Evolutionary conservation across 2,329 filamentous ascomycete genomes (phyloP).

Genomic region (Fusarium sp.): DNA sequence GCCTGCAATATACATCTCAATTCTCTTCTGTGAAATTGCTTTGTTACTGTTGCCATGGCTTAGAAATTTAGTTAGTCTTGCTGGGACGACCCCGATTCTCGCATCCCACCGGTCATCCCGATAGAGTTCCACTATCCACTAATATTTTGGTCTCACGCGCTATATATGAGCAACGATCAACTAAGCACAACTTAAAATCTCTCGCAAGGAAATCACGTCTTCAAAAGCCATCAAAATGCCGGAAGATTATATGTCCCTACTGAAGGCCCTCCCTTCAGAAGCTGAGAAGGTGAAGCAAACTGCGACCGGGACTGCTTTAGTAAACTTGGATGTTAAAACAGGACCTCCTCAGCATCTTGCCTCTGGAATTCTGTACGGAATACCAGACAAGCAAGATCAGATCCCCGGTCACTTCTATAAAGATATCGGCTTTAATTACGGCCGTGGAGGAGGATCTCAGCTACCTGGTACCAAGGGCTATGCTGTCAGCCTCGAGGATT

Average conservation of each 20-base stretch:
- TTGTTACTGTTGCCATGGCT: too few relatives aligned
- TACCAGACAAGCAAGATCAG: conserved; percentile 27
- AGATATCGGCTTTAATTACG: conserved; percentile 32
- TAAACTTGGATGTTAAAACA: conserved; percentile 8
- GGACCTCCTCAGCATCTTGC: conserved; percentile 26
- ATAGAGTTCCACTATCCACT: neutral
- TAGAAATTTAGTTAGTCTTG: too few relatives aligned
- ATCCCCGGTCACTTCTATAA: conserved; percentile 22
- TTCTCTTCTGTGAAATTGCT: too few relatives aligned
- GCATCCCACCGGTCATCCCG: conserved; percentile 2
- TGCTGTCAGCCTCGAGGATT: conserved; percentile 6
- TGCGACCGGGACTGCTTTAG: conserved; percentile 9
- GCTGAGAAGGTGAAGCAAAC: neutral
- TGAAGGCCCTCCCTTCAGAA: conserved; percentile 2
- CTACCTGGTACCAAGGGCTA: conserved; percentile 13
- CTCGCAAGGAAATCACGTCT: neutral
- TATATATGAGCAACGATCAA: neutral
- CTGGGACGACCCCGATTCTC: too few relatives aligned
- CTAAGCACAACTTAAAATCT: neutral
- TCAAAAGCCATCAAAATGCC: neutral
- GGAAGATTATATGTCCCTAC: conserved; percentile 21
- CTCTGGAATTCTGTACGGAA: conserved; percentile 31
- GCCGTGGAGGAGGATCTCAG: conserved; percentile 30
- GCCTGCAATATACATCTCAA: too few relatives aligned
- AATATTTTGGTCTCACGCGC: neutral